Evolutionary conservation across 2,329 filamentous ascomycete species (phyloP), one percentile per base, ranked within the genome.

Genomic region (Aspergillus tamarii): DNA sequence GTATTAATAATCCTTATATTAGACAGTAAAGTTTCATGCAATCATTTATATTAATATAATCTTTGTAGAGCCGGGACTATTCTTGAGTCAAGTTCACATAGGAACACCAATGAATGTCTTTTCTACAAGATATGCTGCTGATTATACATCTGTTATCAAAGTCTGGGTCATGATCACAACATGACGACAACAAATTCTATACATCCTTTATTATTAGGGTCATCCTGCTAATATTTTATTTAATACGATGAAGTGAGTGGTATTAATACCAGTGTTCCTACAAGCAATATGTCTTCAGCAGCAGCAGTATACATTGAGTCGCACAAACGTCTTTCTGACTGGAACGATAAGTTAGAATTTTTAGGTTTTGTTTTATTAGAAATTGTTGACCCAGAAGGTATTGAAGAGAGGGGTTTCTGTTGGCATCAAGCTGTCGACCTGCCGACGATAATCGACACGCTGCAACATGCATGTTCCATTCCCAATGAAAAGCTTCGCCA

Each of bases 261-360:
- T 46, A 46, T 46, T 23, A 26, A 46, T 8, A 46, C 43, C 43
- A 46, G 43, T 9, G 43, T 46, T 46, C 43, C 43, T 21, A 46
- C 43, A 46, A 46, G 43, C 8, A 46, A 46, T 46, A 46, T 46
- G 16, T 21, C 41, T 43, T 43, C 41, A 43, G 41, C 41, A 43
- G 41, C 41, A 43, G 41, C 41, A 43, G 41, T n/a, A 46, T 46
- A 46, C 43, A 46, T 46, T 46, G 43, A 46, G 43, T 46, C 43
- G 43, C 43, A 46, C 43, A 46, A 46, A 23, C 43, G 21, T 21
- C 43, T 46, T 46, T 46, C 43, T 46, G 43, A 46, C 19, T 64
- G 59, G 63, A 64, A 56, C 26, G 32, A 64, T 28, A 41, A 64
- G 26, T 46, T 64, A 26, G 63, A 62, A n/a, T 64, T 61, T 23